phyloP scores from a whole-genome alignment of 2,329 filamentous ascomycete species.

The Laburnicola sp. region DNA sequence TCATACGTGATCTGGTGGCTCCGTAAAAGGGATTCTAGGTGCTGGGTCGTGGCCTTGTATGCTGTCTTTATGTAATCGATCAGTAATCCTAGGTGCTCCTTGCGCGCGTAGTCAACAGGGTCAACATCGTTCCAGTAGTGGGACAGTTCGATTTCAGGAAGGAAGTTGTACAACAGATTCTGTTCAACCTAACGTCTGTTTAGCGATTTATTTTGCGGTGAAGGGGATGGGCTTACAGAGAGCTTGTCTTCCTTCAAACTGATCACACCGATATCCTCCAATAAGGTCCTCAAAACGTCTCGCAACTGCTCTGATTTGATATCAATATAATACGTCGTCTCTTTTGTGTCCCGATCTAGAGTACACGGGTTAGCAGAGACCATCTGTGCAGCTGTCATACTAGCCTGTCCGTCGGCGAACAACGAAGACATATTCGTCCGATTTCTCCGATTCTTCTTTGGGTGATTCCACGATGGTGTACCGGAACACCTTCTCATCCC shows the following conservation, averaged over 20 bases:
- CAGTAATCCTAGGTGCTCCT: constrained; percentile 11
- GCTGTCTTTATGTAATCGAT: constrained; percentile 9
- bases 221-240: constrained; percentile 7
- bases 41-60: constrained; percentile 8
- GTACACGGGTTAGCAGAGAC: constrained; percentile 8
- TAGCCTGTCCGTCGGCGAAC: constrained; percentile 8
- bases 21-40: constrained; percentile 10
- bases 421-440: constrained; percentile 1
- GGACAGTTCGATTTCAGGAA: constrained; percentile 3
- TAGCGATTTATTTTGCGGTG: constrained; percentile 4
- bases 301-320: constrained; percentile 11
- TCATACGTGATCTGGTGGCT: constrained; percentile 11
- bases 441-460: constrained; percentile 6
- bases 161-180: constrained; percentile 4
- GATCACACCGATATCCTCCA: not conserved
- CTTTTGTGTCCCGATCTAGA: constrained; percentile 13
- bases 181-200: constrained; percentile 2
- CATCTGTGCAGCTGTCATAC: constrained; percentile 6
- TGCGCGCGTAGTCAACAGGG: constrained; percentile 6
- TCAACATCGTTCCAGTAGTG: constrained; percentile 7
- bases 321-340: constrained; percentile 14
- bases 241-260: constrained; percentile 7
- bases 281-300: constrained; percentile 9
- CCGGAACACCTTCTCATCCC: constrained; percentile 7
- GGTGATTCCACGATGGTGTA: constrained; percentile 9